A percentile compares a stretch with the other conserved stretches of the same genome.
These are phyloP conservation scores for Podaxis pistillaris DNA, from an alignment of 768 basidiomycete genomes.

Conservation along the genomic window DNA sequence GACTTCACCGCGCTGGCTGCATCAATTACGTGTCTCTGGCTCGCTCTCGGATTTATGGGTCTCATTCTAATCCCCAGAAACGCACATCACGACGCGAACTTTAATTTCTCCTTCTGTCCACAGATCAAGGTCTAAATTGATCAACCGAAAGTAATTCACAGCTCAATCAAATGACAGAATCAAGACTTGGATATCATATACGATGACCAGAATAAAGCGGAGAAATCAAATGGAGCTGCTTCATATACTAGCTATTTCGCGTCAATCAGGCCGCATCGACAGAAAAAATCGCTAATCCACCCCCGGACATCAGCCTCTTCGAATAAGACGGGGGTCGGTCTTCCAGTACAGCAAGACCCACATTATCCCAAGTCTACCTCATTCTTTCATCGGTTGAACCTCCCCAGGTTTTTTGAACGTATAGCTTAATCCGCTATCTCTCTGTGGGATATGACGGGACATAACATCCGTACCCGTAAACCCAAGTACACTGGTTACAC, in stretches of 20 bases:
- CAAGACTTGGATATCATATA: neutral
- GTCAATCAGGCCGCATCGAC: neutral
- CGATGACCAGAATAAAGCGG: neutral
- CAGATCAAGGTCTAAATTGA: neutral
- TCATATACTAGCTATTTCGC: slow-evolving; percentile 14
- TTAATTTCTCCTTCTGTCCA: neutral
- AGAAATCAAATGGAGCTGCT: neutral
- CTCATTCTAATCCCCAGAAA: neutral
- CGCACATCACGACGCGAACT: neutral
- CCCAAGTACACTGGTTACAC: neutral
- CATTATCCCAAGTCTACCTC: slow-evolving; percentile 17
- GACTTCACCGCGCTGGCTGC: slow-evolving; percentile 5
- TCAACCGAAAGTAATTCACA: neutral
- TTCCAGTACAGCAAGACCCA: slow-evolving; percentile 25
- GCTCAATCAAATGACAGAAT: neutral
- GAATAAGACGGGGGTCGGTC: slow-evolving; percentile 27
- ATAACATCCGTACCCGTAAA: slow-evolving; percentile 12
- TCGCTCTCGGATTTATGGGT: slow-evolving; percentile 4
- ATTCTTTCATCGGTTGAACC: slow-evolving; percentile 10
- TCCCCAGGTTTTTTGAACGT: neutral
- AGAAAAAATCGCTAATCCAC: slow-evolving; percentile 23
- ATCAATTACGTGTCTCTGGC: neutral
- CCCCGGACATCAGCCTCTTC: slow-evolving; percentile 42
- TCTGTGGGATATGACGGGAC: slow-evolving; percentile 16
- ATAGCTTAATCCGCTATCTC: slow-evolving; percentile 6